Evolutionary conservation across 208 protist species (phyloP).

Genomic region (Wallacemonas collosoma): DNA sequence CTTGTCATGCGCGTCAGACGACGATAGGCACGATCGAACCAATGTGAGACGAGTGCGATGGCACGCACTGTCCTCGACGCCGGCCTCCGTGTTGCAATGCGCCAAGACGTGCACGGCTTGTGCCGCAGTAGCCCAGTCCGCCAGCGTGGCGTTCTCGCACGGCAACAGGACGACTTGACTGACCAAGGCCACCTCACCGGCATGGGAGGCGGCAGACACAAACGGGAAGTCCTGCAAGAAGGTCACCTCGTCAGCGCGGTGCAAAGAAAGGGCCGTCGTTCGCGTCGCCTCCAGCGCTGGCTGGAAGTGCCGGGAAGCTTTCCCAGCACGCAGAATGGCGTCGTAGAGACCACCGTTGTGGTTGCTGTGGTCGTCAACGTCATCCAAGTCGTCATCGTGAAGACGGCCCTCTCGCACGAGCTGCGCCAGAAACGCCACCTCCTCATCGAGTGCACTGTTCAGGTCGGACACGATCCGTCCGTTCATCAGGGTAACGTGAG

Average conservation of each 20-base stretch:
- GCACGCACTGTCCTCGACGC: neutral
- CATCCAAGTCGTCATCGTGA: conserved; percentile 19
- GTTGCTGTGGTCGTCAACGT: neutral
- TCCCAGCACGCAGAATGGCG: conserved; percentile 45
- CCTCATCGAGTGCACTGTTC: conserved; percentile 1
- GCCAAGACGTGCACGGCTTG: neutral
- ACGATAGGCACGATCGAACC: conserved; percentile 1
- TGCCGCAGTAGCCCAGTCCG: neutral
- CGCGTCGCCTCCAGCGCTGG: conserved; percentile 9
- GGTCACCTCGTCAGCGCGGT: conserved; percentile 10
- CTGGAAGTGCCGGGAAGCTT: conserved; percentile 20
- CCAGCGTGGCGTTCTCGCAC: conserved; percentile 14
- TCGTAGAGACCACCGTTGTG: conserved; percentile 32
- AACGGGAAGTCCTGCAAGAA: conserved; percentile 32
- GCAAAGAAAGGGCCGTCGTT: conserved; percentile 19
- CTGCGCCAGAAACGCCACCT: conserved; percentile 20
- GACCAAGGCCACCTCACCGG: conserved; percentile 25
- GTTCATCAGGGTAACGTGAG: conserved; percentile 7
- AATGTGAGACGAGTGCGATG: conserved; percentile 13
- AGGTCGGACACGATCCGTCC: conserved; percentile 9
- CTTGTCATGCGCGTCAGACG: neutral
- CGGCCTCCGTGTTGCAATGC: neutral
- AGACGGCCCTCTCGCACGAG: conserved; percentile 14
- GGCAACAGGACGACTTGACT: conserved; percentile 30
- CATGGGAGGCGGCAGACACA: conserved; percentile 26